A percentile compares a stretch with the other conserved stretches of the same genome.
These are phyloP conservation scores for Fusarium longipes DNA, from an alignment of 2,329 filamentous ascomycete species.

Conservation along the genomic window DNA sequence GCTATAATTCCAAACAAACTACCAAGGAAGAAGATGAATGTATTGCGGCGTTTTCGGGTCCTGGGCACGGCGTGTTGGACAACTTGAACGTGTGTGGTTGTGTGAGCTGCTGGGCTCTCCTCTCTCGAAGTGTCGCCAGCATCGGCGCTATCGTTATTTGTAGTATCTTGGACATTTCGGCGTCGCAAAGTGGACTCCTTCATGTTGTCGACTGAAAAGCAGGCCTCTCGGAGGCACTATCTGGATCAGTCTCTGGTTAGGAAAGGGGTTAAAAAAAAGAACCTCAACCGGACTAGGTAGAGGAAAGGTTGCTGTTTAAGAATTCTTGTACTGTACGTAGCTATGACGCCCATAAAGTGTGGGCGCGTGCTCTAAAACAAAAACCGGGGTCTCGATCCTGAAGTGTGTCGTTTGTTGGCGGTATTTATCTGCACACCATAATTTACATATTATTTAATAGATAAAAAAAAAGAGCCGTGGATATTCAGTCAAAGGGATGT, in stretches of 20 bases:
- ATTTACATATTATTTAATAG: background rate
- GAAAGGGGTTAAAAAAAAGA: background rate
- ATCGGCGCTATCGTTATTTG: conserved; percentile 31
- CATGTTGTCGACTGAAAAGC: conserved; percentile 41
- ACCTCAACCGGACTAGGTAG: background rate
- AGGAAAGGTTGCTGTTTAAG: conserved; percentile 10
- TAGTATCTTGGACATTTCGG: conserved; percentile 42
- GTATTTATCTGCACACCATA: background rate
- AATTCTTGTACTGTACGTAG: conserved; percentile 25
- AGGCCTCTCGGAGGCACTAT: conserved; percentile 38
- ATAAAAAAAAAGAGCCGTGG: background rate
- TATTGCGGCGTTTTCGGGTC: conserved; percentile 77
- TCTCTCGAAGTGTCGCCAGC: conserved; percentile 43
- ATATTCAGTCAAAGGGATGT: background rate
- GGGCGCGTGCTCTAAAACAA: conserved; percentile 39
- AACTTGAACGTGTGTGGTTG: conserved; percentile 55
- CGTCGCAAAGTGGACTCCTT: conserved; percentile 52
- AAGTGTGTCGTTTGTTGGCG: conserved; percentile 21
- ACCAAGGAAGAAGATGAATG: conserved; percentile 87
- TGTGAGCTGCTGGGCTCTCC: conserved; percentile 43
- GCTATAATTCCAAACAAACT: conserved; percentile 90
- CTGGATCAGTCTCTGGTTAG: conserved; percentile 17
- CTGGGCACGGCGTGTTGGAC: conserved; percentile 58
- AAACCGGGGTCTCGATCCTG: conserved; percentile 32
- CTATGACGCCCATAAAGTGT: conserved; percentile 41